These are phyloP conservation scores for Yamadazyma kitorensis DNA, from an alignment of 805 yeast genomes.

Conservation along the genomic window DNA sequence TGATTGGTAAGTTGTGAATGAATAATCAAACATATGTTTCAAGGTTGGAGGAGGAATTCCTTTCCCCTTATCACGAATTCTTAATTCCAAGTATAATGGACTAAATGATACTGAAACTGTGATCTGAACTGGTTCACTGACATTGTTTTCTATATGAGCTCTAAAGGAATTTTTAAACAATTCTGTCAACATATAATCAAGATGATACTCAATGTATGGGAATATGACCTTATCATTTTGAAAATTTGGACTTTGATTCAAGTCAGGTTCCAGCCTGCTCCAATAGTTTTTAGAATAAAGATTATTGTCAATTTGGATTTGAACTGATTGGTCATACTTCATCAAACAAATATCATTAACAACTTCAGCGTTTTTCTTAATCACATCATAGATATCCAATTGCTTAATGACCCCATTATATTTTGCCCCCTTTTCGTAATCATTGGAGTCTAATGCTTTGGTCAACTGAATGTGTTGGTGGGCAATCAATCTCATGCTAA, in stretches of 20 bases:
- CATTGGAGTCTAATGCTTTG: conserved; percentile 22
- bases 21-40: conserved; percentile 74
- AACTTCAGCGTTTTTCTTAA: conserved; percentile 63
- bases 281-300: conserved; percentile 26
- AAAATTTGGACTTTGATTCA: conserved; percentile 9
- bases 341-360: conserved; percentile 82
- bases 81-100: conserved; percentile 55
- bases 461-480: conserved; percentile 78
- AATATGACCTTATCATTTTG: conserved; percentile 55
- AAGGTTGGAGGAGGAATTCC: conserved; percentile 75
- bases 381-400: conserved; percentile 59
- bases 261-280: conserved; percentile 25
- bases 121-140: conserved; percentile 36
- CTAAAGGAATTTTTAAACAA: conserved; percentile 82
- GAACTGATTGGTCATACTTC: conserved; percentile 77
- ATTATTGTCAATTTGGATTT: conserved; percentile 50
- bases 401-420: conserved; percentile 57
- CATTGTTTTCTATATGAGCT: conserved; percentile 75
- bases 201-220: conserved; percentile 83
- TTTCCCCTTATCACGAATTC: conserved; percentile 84
- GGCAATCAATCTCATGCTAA: conserved; percentile 80
- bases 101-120: conserved; percentile 34
- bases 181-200: conserved; percentile 87
- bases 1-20: conserved; percentile 74
- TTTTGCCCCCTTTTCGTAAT: conserved; percentile 57